Evolutionary conservation across 768 basidiomycete species (phyloP).

Genomic region (Galerina marginata): DNA sequence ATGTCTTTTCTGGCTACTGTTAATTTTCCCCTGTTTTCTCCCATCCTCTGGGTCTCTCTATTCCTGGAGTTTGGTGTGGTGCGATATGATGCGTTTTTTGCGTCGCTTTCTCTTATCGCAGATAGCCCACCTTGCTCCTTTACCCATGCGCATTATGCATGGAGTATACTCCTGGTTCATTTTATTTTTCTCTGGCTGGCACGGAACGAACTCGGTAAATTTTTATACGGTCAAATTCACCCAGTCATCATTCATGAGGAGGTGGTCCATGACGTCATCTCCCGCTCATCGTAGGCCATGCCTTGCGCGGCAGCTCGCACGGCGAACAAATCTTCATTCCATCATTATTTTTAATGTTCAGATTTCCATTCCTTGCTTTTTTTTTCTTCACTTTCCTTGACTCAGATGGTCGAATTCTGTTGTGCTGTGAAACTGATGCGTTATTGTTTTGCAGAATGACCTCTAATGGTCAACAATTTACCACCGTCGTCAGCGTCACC

Average conservation of each 20-base stretch:
- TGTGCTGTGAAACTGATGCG: not conserved
- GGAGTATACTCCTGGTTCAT: no score
- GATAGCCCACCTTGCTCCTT: no score
- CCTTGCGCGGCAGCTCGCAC: no score
- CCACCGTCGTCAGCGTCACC: slow-evolving; percentile 22
- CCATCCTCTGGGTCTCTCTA: no score
- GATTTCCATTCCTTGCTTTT: not conserved
- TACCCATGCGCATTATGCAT: no score
- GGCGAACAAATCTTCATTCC: not conserved
- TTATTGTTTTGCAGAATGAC: slow-evolving; percentile 17
- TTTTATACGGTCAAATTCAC: no score
- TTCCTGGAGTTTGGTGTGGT: no score
- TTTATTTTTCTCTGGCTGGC: not conserved
- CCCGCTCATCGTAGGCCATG: not conserved
- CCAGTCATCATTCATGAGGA: not conserved
- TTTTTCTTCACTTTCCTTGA: not conserved
- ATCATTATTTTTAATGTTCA: not conserved
- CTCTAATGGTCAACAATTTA: slow-evolving; percentile 24
- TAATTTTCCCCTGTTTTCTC: no score
- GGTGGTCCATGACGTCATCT: not conserved
- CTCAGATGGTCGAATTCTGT: not conserved
- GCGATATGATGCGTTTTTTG: no score
- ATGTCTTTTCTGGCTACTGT: no score
- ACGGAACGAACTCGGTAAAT: no score
- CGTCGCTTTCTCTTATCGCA: no score